Conservation (phyloP, 192 early-diverging fungal species). For the Phycomyces nitens region DNA sequence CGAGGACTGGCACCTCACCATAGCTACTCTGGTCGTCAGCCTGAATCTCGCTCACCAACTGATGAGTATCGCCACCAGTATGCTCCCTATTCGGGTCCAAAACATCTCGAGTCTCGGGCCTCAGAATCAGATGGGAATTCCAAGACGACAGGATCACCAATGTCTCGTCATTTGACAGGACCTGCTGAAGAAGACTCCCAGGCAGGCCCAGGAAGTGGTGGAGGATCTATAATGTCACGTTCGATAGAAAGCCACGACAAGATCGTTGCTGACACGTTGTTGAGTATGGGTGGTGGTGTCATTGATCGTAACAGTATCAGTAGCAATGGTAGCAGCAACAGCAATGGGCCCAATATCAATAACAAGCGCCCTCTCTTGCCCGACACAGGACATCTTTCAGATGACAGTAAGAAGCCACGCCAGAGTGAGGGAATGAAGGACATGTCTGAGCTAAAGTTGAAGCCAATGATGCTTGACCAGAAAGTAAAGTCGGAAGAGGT, state of each 20-base stretch:
- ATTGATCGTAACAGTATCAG: neutral
- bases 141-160: too few relatives aligned
- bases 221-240: neutral
- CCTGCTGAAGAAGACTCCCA: too few relatives aligned
- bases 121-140: too few relatives aligned
- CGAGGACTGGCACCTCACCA: too few relatives aligned
- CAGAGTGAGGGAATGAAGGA: neutral
- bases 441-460: neutral
- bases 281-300: conserved; percentile 6
- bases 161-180: too few relatives aligned
- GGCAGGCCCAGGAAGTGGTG: too few relatives aligned
- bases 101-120: too few relatives aligned
- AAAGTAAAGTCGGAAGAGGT: neutral
- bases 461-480: neutral
- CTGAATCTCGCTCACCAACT: too few relatives aligned
- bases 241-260: neutral
- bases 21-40: too few relatives aligned
- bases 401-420: neutral
- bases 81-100: too few relatives aligned
- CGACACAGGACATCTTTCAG: neutral
- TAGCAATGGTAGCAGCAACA: neutral
- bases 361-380: neutral
- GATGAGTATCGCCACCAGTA: too few relatives aligned
- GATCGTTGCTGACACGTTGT: conserved; percentile 9
- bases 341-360: too few relatives aligned